These are phyloP conservation scores for Diaporthe destruens DNA, from an alignment of 2,329 filamentous ascomycete species.

Conservation along the genomic window DNA sequence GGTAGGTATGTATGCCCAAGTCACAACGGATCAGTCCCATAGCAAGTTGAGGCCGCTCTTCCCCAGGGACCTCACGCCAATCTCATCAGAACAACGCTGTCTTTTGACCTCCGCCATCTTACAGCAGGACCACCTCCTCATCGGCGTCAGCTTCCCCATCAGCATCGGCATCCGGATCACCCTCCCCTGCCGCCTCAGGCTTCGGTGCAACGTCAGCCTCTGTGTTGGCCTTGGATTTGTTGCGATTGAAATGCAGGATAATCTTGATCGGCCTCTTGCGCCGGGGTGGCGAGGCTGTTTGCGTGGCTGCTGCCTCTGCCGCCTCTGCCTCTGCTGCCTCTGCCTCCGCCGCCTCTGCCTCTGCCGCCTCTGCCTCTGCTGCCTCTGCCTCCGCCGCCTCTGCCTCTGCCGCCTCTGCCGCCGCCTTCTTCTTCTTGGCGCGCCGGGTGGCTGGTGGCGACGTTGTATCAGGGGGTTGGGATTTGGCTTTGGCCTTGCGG, in stretches of 20 bases:
- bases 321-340: background rate
- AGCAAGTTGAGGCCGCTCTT: background rate
- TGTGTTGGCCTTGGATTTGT: background rate
- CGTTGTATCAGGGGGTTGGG: background rate
- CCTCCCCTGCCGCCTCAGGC: background rate
- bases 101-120: background rate
- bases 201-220: background rate
- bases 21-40: background rate
- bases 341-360: background rate
- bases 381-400: too few species aligned
- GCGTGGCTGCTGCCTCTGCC: background rate
- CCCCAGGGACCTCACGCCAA: background rate
- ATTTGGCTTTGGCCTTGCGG: too few species aligned
- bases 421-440: background rate
- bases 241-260: constrained; percentile 17
- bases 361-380: background rate
- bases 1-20: background rate
- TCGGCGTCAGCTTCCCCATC: background rate
- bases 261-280: background rate
- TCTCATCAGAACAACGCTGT: too few species aligned
- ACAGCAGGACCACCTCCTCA: constrained; percentile 33
- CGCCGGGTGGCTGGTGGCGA: background rate
- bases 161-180: background rate
- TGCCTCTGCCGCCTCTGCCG: background rate
- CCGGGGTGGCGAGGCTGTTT: background rate